phyloP scores from a whole-genome alignment of 768 basidiomycete species.

The Naganishia vaughanmartiniae region DNA sequence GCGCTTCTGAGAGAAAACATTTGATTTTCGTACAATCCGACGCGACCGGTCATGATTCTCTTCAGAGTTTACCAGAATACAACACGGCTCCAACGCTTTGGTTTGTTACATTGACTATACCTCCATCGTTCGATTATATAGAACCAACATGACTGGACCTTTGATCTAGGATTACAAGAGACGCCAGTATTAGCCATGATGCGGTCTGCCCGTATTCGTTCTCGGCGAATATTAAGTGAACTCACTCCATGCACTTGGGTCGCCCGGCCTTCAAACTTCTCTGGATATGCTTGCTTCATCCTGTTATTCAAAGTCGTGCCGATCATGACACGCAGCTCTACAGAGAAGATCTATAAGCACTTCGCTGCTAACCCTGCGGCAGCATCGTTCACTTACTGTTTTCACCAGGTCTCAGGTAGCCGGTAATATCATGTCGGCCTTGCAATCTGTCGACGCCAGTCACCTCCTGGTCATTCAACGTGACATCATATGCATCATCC shows the following conservation, averaged over 20 bases:
- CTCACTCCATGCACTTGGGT: not conserved
- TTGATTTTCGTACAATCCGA: no score
- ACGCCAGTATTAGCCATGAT: not conserved
- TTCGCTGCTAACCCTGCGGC: no score
- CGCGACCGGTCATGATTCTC: no score
- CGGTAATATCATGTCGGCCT: slow-evolving; percentile 1
- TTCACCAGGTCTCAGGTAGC: not conserved
- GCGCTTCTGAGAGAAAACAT: no score
- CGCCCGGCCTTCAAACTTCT: not conserved
- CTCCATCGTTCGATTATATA: not conserved
- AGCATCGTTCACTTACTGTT: not conserved
- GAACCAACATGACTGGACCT: not conserved
- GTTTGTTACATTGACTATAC: no score
- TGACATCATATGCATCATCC: not conserved
- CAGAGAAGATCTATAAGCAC: not conserved
- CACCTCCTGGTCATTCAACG: not conserved
- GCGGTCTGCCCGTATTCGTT: not conserved
- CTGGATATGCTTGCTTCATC: not conserved
- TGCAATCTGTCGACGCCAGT: not conserved
- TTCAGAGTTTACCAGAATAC: no score
- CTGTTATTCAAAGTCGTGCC: slow-evolving; percentile 2
- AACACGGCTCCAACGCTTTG: no score
- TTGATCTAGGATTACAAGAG: not conserved
- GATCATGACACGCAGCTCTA: not conserved
- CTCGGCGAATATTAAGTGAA: not conserved